Percentiles rank a stretch among this genome's conserved stretches.
Conservation (phyloP, 441 rosid genomes). For the Euphorbia celastroides region DNA sequence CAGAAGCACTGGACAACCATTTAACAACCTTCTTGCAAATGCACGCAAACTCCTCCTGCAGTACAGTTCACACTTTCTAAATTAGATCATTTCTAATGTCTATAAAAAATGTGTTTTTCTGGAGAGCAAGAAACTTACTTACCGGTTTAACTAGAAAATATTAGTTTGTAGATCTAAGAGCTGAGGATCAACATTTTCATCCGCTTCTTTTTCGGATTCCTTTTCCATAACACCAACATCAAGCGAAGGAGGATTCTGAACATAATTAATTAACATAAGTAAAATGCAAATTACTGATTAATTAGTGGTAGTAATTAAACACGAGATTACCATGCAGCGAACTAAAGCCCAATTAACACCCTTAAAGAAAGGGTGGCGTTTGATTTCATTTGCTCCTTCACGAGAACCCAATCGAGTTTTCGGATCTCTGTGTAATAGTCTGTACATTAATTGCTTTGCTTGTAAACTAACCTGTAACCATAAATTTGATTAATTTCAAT, state of each 20-base stretch:
- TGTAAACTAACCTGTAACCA: conserved; percentile 47
- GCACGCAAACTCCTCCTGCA: not conserved
- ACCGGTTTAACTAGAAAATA: conserved; percentile 52
- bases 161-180: conserved; percentile 69
- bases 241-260: conserved; percentile 74
- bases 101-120: not conserved
- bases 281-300: not conserved
- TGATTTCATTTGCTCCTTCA: conserved; percentile 77
- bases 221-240: conserved; percentile 46
- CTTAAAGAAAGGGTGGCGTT: conserved; percentile 73
- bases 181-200: conserved; percentile 45
- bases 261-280: not conserved
- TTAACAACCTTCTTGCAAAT: not conserved
- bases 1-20: not conserved
- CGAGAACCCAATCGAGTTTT: conserved; percentile 68
- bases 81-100: not conserved
- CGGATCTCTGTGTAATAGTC: conserved; percentile 81
- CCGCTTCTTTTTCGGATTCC: conserved; percentile 42
- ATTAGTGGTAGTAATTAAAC: not conserved
- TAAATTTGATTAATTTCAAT: too few species aligned
- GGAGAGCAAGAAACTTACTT: not conserved
- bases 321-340: conserved; percentile 64
- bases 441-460: conserved; percentile 68
- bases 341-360: conserved; percentile 85
- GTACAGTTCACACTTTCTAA: not conserved